Conservation (phyloP, 2,329 filamentous ascomycete genomes). For the Dryadomyces quercus-mongolicae region DNA sequence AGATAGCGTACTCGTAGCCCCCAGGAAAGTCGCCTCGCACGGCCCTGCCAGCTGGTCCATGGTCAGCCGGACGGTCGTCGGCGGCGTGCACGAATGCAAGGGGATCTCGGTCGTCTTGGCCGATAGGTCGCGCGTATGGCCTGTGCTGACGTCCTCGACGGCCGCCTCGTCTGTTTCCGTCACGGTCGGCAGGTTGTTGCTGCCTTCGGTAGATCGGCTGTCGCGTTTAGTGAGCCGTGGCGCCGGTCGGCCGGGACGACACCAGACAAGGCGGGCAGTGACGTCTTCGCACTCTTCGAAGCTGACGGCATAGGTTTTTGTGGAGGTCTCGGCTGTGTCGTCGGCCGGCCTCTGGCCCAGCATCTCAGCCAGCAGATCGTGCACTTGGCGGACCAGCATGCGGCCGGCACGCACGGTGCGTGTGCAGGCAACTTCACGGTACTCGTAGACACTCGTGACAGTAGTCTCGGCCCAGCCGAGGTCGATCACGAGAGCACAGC, state of each 20-base stretch:
- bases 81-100: slow-evolving; percentile 33
- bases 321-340: too few relatives aligned
- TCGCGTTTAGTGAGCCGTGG: background rate
- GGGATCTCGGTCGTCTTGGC: slow-evolving; percentile 20
- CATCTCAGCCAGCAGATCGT: slow-evolving; percentile 42
- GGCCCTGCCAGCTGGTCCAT: slow-evolving; percentile 62
- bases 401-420: slow-evolving; percentile 67
- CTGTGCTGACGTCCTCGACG: background rate
- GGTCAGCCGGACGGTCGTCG: slow-evolving; percentile 48
- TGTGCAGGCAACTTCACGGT: slow-evolving; percentile 61
- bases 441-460: slow-evolving; percentile 81
- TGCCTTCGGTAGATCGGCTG: background rate
- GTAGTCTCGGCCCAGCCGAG: slow-evolving; percentile 87
- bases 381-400: slow-evolving; percentile 56
- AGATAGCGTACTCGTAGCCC: slow-evolving; percentile 1
- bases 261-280: slow-evolving; percentile 67
- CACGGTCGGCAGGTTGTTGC: slow-evolving; percentile 32
- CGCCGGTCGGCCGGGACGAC: slow-evolving; percentile 25
- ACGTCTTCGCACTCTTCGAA: slow-evolving; percentile 80
- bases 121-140: background rate
- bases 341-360: slow-evolving; percentile 14
- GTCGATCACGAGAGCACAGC: slow-evolving; percentile 79
- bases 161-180: slow-evolving; percentile 38
- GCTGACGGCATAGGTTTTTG: slow-evolving; percentile 30
- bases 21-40: slow-evolving; percentile 64